These are phyloP conservation scores for Anethum foeniculum DNA, from an alignment of 140 eudicot genomes.

Conservation along the genomic window DNA sequence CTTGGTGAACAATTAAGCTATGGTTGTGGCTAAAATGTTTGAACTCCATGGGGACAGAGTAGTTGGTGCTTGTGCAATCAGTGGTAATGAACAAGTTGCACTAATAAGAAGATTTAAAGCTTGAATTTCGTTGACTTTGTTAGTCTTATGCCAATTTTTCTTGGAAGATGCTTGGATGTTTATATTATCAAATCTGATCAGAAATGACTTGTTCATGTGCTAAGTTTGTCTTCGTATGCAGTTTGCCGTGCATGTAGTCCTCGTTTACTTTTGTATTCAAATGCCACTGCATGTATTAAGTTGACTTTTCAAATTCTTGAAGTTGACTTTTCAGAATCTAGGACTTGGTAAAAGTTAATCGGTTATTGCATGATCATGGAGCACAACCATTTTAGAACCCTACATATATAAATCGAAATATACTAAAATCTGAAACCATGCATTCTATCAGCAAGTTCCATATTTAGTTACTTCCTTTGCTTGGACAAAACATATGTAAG, in stretches of 20 bases:
- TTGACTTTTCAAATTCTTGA: too few relatives aligned
- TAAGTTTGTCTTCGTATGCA: background rate
- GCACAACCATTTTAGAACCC: too few relatives aligned
- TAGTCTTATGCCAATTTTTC: background rate
- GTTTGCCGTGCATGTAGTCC: background rate
- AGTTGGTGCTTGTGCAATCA: background rate
- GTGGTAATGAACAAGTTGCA: background rate
- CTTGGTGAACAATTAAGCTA: background rate
- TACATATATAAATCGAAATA: too few relatives aligned
- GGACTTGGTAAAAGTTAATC: too few relatives aligned
- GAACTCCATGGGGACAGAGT: conserved; percentile 1
- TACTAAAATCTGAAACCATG: too few relatives aligned
- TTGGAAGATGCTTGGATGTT: background rate
- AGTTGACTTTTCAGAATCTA: too few relatives aligned
- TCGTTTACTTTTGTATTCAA: background rate
- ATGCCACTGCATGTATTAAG: background rate
- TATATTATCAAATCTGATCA: background rate
- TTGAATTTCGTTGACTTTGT: background rate
- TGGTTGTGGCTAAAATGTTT: conserved; percentile 22
- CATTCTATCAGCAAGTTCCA: too few relatives aligned
- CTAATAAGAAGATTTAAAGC: background rate
- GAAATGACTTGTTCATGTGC: background rate
- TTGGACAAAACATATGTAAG: too few relatives aligned
- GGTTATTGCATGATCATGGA: too few relatives aligned
- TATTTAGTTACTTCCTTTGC: too few relatives aligned